Base-by-base conservation (phyloP, 2,329 filamentous ascomycete species). In the Fusarium algeriense region DNA sequence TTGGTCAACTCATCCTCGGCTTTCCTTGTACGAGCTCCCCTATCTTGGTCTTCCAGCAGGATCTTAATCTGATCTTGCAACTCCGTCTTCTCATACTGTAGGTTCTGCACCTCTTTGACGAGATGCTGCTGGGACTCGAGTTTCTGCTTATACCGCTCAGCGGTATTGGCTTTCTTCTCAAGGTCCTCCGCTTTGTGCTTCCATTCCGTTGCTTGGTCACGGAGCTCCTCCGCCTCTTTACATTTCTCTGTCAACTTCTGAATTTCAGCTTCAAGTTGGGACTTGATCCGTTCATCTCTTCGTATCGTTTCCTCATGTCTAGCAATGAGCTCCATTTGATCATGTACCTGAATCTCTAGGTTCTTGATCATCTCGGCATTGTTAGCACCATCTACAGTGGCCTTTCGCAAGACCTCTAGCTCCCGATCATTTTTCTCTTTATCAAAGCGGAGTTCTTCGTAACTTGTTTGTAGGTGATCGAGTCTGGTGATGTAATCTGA, bases 261-360 rank as follows among this genome's bases (percentile, higher is more conserved):
- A 38, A 89, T 83, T 69, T 90, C 87, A 65, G 82, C 83, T 61
- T 92, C 88, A 14, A 91, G 81, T 73, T 92, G 88, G 23, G 87
- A 86, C 58, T 77, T 78, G 13, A 72, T 70, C 60, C 77, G 78
- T 46, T 80, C 76, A 60, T 80, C 76, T 28, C 74, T 78, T 14
- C 81, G 78, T 52, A 83, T 82, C n/a, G 67, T 73, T 78, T 95
- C 92, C 73, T 93, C 88, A 28, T 85, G 87, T 37, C 78, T 77
- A 41, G 90, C 89, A 76, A 95, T 94, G 53, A 93, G 84, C 63
- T 91, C 86, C 78, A 93, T 90, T 75, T 92, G 90, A 73, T 93
- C 89, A 43, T 87, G 87, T 28, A 91, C 82, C 71, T 87, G 86
- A 45, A 83, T 81, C 72, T 90, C 84, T 73, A 92, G 81, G 65